Percentiles rank a stretch among this genome's conserved stretches.
These are phyloP conservation scores for Breviolum minutum DNA, from an alignment of 73 alveolate species.

Conservation along the genomic window DNA sequence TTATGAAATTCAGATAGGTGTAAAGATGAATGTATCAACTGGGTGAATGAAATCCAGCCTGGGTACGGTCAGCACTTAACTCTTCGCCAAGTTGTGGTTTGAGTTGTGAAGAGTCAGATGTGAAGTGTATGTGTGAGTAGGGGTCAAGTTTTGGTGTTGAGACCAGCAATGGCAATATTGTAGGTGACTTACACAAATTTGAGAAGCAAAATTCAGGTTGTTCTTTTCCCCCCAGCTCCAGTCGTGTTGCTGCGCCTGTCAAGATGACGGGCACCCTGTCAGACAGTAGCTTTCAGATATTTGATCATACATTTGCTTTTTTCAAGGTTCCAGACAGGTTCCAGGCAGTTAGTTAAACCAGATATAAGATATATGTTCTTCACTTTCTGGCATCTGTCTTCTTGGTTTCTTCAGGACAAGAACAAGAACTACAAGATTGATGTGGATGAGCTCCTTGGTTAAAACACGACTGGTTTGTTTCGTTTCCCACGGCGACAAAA, in stretches of 20 bases:
- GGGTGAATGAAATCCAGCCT: no score
- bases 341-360: background rate
- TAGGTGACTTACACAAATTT: no score
- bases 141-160: no score
- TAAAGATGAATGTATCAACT: no score
- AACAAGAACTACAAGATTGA: conserved; percentile 71
- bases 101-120: background rate
- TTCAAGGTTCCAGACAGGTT: background rate
- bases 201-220: no score
- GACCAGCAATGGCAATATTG: no score
- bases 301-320: background rate
- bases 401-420: conserved; percentile 33
- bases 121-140: background rate
- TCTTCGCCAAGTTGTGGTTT: background rate
- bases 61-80: no score
- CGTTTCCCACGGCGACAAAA: background rate
- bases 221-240: no score
- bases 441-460: background rate
- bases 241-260: no score
- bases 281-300: background rate
- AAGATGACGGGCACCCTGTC: background rate
- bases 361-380: background rate
- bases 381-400: no score
- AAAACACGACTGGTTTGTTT: no score
- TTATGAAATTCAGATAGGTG: no score